These are phyloP conservation scores for Myriosclerotinia curreyana DNA, from an alignment of 2,329 filamentous ascomycete genomes.

Conservation along the genomic window DNA sequence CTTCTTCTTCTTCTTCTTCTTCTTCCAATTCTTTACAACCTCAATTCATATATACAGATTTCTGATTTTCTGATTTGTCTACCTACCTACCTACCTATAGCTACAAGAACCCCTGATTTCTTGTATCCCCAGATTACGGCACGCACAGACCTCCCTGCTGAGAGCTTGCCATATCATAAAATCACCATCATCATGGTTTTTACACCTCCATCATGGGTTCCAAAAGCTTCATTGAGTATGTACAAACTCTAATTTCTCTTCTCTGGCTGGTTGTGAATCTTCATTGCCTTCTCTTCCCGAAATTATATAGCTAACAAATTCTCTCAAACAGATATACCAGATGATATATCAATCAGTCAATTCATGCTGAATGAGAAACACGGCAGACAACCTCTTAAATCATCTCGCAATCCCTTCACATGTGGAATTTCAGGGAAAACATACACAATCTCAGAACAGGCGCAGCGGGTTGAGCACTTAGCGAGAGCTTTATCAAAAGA, in stretches of 20 bases:
- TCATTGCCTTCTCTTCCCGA: background rate
- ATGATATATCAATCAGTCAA: constrained; percentile 69
- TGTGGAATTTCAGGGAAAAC: constrained; percentile 71
- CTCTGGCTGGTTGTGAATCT: background rate
- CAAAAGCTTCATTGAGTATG: constrained; percentile 55
- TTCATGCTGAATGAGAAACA: constrained; percentile 74
- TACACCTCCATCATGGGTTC: constrained; percentile 58
- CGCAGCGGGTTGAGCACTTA: constrained; percentile 62
- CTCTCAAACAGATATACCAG: constrained; percentile 47
- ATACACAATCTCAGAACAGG: constrained; percentile 61
- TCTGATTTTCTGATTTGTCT: no score
- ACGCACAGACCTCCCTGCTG: background rate
- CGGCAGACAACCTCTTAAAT: constrained; percentile 60
- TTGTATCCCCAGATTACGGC: background rate
- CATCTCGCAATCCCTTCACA: constrained; percentile 69
- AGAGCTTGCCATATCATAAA: background rate
- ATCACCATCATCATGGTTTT: constrained; percentile 45
- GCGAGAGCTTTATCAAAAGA: constrained; percentile 67
- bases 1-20: background rate
- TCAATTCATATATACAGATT: background rate
- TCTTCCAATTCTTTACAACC: background rate
- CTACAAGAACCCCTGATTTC: background rate
- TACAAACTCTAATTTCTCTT: constrained; percentile 16
- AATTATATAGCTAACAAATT: constrained; percentile 17
- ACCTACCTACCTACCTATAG: no score